Evolutionary conservation across 2,329 filamentous ascomycete genomes (phyloP).

Genomic region (Fusarium sp.): DNA sequence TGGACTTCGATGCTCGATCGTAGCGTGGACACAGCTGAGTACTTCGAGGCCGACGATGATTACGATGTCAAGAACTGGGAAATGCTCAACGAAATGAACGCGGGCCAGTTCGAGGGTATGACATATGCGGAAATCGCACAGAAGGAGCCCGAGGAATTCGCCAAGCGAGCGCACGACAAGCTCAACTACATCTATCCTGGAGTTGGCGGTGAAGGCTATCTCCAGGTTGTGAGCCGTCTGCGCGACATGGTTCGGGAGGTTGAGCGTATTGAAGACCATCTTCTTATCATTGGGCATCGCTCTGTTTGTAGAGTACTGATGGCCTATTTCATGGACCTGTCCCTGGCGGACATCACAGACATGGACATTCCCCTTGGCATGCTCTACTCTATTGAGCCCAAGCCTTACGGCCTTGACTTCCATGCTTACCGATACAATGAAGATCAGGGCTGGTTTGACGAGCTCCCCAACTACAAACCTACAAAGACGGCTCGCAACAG

Average conservation of each 20-base stretch:
- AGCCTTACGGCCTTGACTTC: constrained; percentile 97
- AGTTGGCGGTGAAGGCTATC: constrained; percentile 93
- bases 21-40: constrained; percentile 86
- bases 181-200: constrained; percentile 97
- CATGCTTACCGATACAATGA: constrained; percentile 94
- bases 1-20: constrained; percentile 98
- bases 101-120: constrained; percentile 92
- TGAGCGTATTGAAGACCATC: constrained; percentile 96
- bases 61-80: constrained; percentile 98
- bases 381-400: constrained; percentile 94
- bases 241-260: constrained; percentile 96
- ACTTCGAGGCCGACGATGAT: constrained; percentile 91
- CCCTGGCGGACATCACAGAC: constrained; percentile 90
- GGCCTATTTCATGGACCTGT: constrained; percentile 95
- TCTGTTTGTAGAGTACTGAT: constrained; percentile 92
- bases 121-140: constrained; percentile 90
- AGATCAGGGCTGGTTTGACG: constrained; percentile 81
- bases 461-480: constrained; percentile 85
- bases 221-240: constrained; percentile 95
- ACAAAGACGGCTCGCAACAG: constrained; percentile 59
- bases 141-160: constrained; percentile 84
- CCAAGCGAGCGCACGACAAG: constrained; percentile 84
- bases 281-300: constrained; percentile 91
- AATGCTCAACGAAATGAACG: constrained; percentile 96
- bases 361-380: constrained; percentile 94